Base-by-base conservation (phyloP, 306 rosid genomes). In the Trichosanthes cucumerina region DNA sequence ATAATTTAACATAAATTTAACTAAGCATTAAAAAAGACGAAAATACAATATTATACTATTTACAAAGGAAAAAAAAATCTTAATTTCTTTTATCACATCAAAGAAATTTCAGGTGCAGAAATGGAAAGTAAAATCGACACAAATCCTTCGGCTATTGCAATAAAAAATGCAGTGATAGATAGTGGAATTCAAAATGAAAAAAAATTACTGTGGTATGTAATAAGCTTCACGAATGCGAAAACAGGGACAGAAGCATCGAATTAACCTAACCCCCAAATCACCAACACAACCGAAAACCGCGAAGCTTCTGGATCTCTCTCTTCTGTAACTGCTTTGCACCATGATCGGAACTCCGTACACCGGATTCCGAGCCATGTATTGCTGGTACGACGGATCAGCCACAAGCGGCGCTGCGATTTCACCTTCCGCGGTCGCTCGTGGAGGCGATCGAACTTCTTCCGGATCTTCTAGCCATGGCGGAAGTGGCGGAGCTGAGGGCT, bases 401-500 rank as follows among this genome's bases (percentile, higher is more conserved):
- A 50, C 36, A 16, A n/a, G 9, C 69, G 68, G 41, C 9, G 2
- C 74, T 4, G 26, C 16, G 15, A 66, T 41, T 66, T 43, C 47
- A 43, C 47, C 47, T 43, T 21, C 74, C 33, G 2, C 33, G 33
- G 33, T 2, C 33, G 33, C 33, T 28, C 33, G 33, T 28, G 33
- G 33, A 28, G 33, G 33, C 33, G 2, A 28, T 28, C 33, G 33
- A 1, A 5, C 74, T 38, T 5, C 8, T 4, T 28, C 39, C 1
- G 2, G 24, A 31, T 6, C n/a, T 52, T 31, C 83, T 24, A 87
- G 84, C 90, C 93, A 85, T 23, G 87, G 78, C 7, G 93, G 91
- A 76, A 89, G 83, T 23, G 91, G 91, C 4, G 91, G 91, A 80
- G 93, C 93, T 5, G 93, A 86, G 66, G 91, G 91, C 70, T 81